Percentiles rank a stretch among this genome's conserved stretches.
Conservation (phyloP, 495 filamentous ascomycete species). For the Penicillium odoratum region DNA sequence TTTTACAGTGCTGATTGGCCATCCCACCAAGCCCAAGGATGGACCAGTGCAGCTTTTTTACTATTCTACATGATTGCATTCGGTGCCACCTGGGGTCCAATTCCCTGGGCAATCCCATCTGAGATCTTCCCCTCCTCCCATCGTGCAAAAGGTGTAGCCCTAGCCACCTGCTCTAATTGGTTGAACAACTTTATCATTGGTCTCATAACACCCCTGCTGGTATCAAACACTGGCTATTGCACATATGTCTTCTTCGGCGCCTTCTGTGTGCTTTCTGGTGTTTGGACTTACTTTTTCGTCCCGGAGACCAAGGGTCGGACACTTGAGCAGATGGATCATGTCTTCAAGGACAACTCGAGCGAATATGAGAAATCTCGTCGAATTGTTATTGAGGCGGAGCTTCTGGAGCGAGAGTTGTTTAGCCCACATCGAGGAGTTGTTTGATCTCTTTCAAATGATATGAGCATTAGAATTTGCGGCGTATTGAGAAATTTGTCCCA, state of each 20-base stretch:
- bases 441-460: not conserved
- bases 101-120: conserved; percentile 48
- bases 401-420: conserved; percentile 1
- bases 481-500: not conserved
- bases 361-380: conserved; percentile 40
- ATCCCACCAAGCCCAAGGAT: conserved; percentile 44
- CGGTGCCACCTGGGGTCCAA: conserved; percentile 48
- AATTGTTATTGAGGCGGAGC: conserved; percentile 38
- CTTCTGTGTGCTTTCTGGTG: conserved; percentile 54
- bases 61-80: conserved; percentile 52
- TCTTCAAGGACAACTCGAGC: conserved; percentile 49
- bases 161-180: conserved; percentile 56
- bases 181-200: conserved; percentile 59
- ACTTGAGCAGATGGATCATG: conserved; percentile 57
- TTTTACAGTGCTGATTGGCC: conserved; percentile 46
- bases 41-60: conserved; percentile 49
- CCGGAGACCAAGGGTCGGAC: conserved; percentile 60
- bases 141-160: conserved; percentile 53
- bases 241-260: conserved; percentile 58
- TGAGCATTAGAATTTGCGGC: not conserved
- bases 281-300: conserved; percentile 56
- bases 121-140: conserved; percentile 49
- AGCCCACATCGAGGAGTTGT: not conserved
- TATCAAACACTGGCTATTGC: conserved; percentile 56
- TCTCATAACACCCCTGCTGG: conserved; percentile 53